A percentile compares a stretch with the other conserved stretches of the same genome.
These are phyloP conservation scores for Alternaria longipes DNA, from an alignment of 2,329 filamentous ascomycete genomes.

Conservation along the genomic window DNA sequence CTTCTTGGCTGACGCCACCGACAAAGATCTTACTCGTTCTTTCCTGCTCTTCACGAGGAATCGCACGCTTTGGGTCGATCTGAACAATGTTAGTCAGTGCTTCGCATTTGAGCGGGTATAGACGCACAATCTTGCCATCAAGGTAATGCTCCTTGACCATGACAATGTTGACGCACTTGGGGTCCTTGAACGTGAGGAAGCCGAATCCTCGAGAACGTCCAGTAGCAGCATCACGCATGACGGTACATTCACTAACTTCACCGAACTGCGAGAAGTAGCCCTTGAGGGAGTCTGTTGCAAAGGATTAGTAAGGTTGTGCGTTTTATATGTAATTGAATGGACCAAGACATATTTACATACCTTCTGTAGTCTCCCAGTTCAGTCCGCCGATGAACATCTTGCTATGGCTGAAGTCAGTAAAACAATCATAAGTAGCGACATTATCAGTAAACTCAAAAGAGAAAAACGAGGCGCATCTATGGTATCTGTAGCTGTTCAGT, in stretches of 20 bases:
- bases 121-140: constrained; percentile 94
- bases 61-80: constrained; percentile 98
- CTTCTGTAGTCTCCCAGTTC: constrained; percentile 99
- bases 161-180: constrained; percentile 97
- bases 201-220: constrained; percentile 95
- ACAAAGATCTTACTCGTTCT: constrained; percentile 99
- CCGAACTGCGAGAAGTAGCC: constrained; percentile 99
- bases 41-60: constrained; percentile 96
- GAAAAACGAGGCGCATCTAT: constrained; percentile 23
- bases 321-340: neutral
- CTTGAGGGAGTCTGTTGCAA: constrained; percentile 81
- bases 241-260: constrained; percentile 95
- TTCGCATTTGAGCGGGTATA: constrained; percentile 15
- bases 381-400: constrained; percentile 99
- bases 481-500: neutral
- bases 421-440: neutral
- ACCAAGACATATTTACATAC: constrained; percentile 65
- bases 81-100: constrained; percentile 52
- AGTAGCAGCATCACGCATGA: constrained; percentile 97
- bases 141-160: constrained; percentile 99
- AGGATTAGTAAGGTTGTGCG: neutral
- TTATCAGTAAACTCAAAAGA: constrained; percentile 1
- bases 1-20: constrained; percentile 95
- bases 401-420: constrained; percentile 59
- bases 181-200: constrained; percentile 96